phyloP scores from a whole-genome alignment of 768 basidiomycete genomes.

The Serendipita vermifera region DNA sequence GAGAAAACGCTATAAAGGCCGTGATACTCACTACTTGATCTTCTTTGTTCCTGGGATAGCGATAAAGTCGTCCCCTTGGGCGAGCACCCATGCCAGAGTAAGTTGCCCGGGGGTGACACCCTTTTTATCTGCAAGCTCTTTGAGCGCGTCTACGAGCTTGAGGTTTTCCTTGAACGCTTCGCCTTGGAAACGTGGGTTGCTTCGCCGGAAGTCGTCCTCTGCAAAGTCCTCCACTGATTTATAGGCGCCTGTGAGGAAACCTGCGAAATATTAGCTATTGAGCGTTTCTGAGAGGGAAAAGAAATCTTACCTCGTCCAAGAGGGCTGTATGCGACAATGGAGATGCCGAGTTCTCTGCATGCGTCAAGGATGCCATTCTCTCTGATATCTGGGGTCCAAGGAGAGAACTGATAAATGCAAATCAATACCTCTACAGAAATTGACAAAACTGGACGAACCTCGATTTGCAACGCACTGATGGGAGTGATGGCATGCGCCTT shows the following conservation, averaged over 20 bases:
- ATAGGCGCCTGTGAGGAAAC: slow-evolving; percentile 41
- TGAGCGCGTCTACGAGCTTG: slow-evolving; percentile 30
- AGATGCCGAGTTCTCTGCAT: slow-evolving; percentile 36
- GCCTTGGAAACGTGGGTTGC: slow-evolving; percentile 33
- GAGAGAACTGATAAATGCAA: slow-evolving; percentile 16
- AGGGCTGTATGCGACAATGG: slow-evolving; percentile 50
- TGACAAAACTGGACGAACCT: slow-evolving; percentile 10
- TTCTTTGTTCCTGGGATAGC: slow-evolving; percentile 32
- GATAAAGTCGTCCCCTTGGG: slow-evolving; percentile 31
- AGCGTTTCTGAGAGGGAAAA: not conserved
- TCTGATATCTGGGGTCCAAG: slow-evolving; percentile 15
- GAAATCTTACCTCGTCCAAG: slow-evolving; percentile 29
- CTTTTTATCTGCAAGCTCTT: slow-evolving; percentile 30
- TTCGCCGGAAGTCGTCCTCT: slow-evolving; percentile 32
- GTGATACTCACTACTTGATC: slow-evolving; percentile 10
- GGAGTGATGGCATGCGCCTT: slow-evolving; percentile 28
- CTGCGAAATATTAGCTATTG: not conserved
- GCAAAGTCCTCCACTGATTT: slow-evolving; percentile 26
- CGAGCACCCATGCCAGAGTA: slow-evolving; percentile 31
- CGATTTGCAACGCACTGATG: slow-evolving; percentile 16
- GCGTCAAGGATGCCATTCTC: slow-evolving; percentile 21
- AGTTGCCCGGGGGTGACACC: slow-evolving; percentile 31
- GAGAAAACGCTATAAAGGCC: too few relatives aligned
- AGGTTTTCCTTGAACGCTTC: slow-evolving; percentile 27
- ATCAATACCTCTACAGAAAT: too few relatives aligned